Conservation (phyloP, 805 yeast species). For the Sporopachydermia lactativora region DNA sequence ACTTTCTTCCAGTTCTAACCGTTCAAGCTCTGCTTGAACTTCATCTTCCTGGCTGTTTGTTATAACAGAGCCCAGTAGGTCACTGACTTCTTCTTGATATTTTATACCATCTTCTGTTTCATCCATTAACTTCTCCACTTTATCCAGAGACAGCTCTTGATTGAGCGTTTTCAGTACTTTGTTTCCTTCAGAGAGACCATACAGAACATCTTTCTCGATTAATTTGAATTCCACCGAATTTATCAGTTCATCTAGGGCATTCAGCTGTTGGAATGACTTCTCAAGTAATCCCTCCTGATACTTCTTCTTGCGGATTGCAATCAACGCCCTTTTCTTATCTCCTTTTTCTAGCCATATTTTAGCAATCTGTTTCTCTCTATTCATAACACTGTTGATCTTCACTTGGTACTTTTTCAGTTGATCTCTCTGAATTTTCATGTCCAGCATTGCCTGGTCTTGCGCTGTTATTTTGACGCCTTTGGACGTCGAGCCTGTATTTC, state of each 20-base stretch:
- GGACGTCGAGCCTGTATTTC: constrained; percentile 13
- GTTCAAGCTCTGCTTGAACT: constrained; percentile 18
- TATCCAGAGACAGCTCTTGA: constrained; percentile 60
- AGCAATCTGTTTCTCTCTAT: constrained; percentile 50
- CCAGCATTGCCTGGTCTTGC: constrained; percentile 77
- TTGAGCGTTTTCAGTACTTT: constrained; percentile 62
- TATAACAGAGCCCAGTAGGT: constrained; percentile 20
- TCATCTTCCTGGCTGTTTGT: constrained; percentile 24
- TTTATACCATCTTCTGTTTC: constrained; percentile 70
- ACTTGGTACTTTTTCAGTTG: constrained; percentile 59
- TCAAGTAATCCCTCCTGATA: constrained; percentile 64
- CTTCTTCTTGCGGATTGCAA: constrained; percentile 62
- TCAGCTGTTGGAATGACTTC: constrained; percentile 65
- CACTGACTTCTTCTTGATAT: constrained; percentile 45
- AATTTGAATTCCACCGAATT: constrained; percentile 71
- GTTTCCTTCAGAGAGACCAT: constrained; percentile 74
- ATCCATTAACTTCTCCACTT: constrained; percentile 73
- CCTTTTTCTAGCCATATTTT: constrained; percentile 35
- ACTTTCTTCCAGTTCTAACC: constrained; percentile 12
- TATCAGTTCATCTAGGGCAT: constrained; percentile 65
- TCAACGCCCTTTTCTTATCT: constrained; percentile 45
- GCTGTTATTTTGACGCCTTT: constrained; percentile 41
- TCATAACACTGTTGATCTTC: constrained; percentile 41
- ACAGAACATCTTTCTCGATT: constrained; percentile 72
- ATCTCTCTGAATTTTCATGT: constrained; percentile 81